These are phyloP conservation scores for Crotalaria pallida DNA, from an alignment of 306 rosid genomes.

Conservation along the genomic window DNA sequence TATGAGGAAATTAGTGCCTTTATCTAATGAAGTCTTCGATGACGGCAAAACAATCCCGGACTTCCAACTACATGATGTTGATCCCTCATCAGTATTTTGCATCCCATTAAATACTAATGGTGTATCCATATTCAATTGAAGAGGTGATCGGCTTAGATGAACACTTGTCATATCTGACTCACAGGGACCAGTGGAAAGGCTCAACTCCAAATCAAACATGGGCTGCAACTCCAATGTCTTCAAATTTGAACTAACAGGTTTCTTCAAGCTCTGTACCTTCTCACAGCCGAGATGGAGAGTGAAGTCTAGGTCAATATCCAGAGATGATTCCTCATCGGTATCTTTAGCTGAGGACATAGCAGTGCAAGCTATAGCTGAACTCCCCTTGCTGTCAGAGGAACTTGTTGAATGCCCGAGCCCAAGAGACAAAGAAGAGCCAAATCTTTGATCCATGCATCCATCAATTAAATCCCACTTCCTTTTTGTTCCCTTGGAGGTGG, in stretches of 20 bases:
- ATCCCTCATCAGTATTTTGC: slow-evolving; percentile 59
- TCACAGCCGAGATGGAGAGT: slow-evolving; percentile 67
- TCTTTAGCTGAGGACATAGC: slow-evolving; percentile 85
- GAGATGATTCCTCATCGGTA: slow-evolving; percentile 78
- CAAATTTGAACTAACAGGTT: slow-evolving; percentile 33
- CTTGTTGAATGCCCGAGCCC: slow-evolving; percentile 77
- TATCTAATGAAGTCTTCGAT: slow-evolving; percentile 26
- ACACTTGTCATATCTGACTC: slow-evolving; percentile 69
- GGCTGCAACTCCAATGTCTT: slow-evolving; percentile 45
- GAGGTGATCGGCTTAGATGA: slow-evolving; percentile 35
- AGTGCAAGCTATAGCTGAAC: slow-evolving; percentile 81
- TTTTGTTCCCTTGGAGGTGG: slow-evolving; percentile 61
- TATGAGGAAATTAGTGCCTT: slow-evolving; percentile 32
- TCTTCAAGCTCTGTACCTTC: slow-evolving; percentile 46
- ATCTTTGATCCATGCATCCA: slow-evolving; percentile 41
- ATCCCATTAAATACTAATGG: slow-evolving; percentile 30
- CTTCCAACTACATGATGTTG: slow-evolving; percentile 59
- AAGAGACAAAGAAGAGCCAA: slow-evolving; percentile 67
- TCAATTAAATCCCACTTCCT: slow-evolving; percentile 71
- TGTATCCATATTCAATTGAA: slow-evolving; percentile 47
- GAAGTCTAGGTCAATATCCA: slow-evolving; percentile 75
- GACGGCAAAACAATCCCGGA: slow-evolving; percentile 31
- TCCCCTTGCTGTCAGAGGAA: slow-evolving; percentile 89
- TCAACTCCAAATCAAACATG: slow-evolving; percentile 67
- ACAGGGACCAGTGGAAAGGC: slow-evolving; percentile 66